Conservation (phyloP, 768 basidiomycete species). For the Saitozyma sp. region DNA sequence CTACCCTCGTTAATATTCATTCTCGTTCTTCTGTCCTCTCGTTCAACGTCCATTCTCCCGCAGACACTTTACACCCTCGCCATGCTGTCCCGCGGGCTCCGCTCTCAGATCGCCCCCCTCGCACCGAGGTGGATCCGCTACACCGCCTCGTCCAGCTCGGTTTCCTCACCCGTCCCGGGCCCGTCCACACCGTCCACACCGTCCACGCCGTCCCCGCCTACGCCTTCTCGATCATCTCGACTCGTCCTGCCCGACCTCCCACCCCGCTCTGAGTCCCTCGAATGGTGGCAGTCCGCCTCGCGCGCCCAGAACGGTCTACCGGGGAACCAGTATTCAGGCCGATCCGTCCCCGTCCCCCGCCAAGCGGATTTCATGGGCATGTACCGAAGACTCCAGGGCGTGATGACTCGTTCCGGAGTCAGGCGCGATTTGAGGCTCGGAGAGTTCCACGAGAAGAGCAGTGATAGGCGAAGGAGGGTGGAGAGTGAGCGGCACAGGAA, state of each 20-base stretch:
- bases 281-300: background rate
- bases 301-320: background rate
- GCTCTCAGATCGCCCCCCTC: no score
- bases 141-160: background rate
- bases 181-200: background rate
- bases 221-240: no score
- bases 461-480: slow-evolving; percentile 31
- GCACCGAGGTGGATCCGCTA: background rate
- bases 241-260: no score
- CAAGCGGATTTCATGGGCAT: slow-evolving; percentile 1
- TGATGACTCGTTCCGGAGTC: background rate
- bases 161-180: background rate
- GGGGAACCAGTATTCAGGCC: slow-evolving; percentile 11
- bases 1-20: no score
- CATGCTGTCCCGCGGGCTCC: no score
- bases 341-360: background rate
- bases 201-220: no score
- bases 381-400: background rate
- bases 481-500: slow-evolving; percentile 33
- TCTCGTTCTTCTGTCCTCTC: no score
- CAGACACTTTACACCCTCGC: no score
- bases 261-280: no score
- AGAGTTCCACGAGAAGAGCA: slow-evolving; percentile 38
- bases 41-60: no score
- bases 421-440: background rate